A percentile compares a stretch with the other conserved stretches of the same genome.
phyloP scores from a whole-genome alignment of 2,329 filamentous ascomycete species.

The Sporothrix variecibatus region DNA sequence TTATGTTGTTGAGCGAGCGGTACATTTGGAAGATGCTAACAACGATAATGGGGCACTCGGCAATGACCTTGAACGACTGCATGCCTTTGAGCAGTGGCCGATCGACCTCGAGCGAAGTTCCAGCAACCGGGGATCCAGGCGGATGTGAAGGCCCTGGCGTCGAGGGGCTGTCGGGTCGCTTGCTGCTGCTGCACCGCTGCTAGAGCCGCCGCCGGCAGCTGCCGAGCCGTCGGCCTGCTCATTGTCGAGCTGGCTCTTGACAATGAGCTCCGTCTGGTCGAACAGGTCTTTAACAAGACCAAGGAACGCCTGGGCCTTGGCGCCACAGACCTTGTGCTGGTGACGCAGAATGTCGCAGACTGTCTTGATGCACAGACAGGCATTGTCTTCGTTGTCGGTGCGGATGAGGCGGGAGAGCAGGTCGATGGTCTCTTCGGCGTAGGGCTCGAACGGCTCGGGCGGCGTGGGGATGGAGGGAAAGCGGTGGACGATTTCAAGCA shows the following conservation, averaged over 20 bases:
- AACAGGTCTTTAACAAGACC: slow-evolving; percentile 94
- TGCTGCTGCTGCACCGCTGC: background rate
- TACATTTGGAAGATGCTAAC: slow-evolving; percentile 98
- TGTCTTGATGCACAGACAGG: slow-evolving; percentile 96
- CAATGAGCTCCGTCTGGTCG: slow-evolving; percentile 88
- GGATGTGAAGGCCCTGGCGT: slow-evolving; percentile 67
- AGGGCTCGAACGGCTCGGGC: slow-evolving; percentile 80
- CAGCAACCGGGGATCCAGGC: slow-evolving; percentile 85
- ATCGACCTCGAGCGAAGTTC: slow-evolving; percentile 77
- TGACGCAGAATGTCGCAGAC: slow-evolving; percentile 96
- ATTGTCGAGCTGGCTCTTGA: slow-evolving; percentile 92
- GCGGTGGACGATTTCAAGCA: slow-evolving; percentile 92
- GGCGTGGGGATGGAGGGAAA: slow-evolving; percentile 71
- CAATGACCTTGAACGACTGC: slow-evolving; percentile 98
- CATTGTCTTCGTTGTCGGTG: slow-evolving; percentile 97
- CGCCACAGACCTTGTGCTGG: slow-evolving; percentile 75
- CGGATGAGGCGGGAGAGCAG: slow-evolving; percentile 85
- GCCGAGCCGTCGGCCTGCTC: slow-evolving; percentile 51
- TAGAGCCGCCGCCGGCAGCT: slow-evolving; percentile 40
- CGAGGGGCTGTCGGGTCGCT: slow-evolving; percentile 56
- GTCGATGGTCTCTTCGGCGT: slow-evolving; percentile 85
- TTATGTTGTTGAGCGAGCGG: slow-evolving; percentile 76
- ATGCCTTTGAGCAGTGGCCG: slow-evolving; percentile 86
- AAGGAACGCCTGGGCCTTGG: slow-evolving; percentile 86
- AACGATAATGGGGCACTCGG: slow-evolving; percentile 97